phyloP scores from a whole-genome alignment of 257 asterid species.

The Datura wrightii region DNA sequence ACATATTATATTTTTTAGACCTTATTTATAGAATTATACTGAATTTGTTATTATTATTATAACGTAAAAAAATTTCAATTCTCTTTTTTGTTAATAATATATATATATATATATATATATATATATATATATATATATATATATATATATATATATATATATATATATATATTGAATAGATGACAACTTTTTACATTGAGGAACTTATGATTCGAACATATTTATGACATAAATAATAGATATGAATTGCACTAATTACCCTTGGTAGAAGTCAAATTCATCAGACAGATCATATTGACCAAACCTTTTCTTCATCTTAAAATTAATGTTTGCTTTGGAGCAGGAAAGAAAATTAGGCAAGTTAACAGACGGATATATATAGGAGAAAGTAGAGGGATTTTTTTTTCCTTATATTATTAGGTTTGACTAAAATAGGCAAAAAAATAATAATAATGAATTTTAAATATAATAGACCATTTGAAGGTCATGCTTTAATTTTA shows the following conservation, averaged over 20 bases:
- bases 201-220: conserved; percentile 14
- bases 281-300: not conserved
- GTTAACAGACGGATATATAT: too few relatives aligned
- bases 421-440: too few relatives aligned
- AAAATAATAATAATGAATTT: too few relatives aligned
- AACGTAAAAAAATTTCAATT: not conserved
- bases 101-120: not conserved
- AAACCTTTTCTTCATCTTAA: not conserved
- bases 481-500: not conserved
- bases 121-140: not conserved
- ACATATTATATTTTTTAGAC: too few relatives aligned
- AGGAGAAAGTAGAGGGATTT: too few relatives aligned
- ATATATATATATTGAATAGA: not conserved
- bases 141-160: too few relatives aligned
- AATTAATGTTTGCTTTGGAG: not conserved
- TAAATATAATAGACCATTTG: not conserved
- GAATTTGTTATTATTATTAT: not conserved
- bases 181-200: not conserved
- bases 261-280: conserved; percentile 15
- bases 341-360: too few relatives aligned
- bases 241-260: conserved; percentile 11
- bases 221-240: not conserved
- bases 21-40: too few relatives aligned
- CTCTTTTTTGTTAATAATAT: not conserved
- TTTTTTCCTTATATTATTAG: too few relatives aligned